Percentiles rank a stretch among this genome's conserved stretches.
Evolutionary conservation across 139 green algal genomes (phyloP).

Genomic region (Chlamydomonas eustigma): DNA sequence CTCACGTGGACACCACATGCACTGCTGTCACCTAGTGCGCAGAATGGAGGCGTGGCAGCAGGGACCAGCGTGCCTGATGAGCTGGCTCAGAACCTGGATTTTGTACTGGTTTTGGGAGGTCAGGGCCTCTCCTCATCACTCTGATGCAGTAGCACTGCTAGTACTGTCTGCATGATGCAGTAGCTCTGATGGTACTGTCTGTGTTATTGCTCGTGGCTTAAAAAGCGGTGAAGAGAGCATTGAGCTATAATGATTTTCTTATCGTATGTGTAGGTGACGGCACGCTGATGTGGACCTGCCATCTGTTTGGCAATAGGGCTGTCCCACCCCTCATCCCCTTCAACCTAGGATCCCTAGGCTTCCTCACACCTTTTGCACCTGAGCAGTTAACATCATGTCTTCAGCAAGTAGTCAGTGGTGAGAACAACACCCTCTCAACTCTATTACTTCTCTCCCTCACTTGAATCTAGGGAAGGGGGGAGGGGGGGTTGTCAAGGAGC

Average conservation of each 20-base stretch:
- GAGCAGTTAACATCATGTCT: neutral
- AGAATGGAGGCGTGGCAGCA: too few species aligned
- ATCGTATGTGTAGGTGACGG: slow-evolving; percentile 88
- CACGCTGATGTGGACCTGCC: slow-evolving; percentile 86
- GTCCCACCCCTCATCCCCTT: slow-evolving; percentile 83
- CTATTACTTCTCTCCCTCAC: too few species aligned
- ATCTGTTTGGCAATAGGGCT: slow-evolving; percentile 67
- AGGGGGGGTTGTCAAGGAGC: too few species aligned
- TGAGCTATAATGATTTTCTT: too few species aligned
- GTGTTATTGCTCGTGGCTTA: too few species aligned
- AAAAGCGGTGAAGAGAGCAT: too few species aligned
- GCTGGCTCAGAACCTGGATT: neutral
- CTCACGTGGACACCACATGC: neutral
- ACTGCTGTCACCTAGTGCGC: too few species aligned
- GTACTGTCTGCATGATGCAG: too few species aligned
- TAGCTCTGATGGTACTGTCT: too few species aligned
- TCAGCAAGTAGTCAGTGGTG: neutral
- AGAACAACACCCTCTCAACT: neutral
- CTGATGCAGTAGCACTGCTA: too few species aligned
- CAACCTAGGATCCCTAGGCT: slow-evolving; percentile 86
- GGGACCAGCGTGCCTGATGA: neutral
- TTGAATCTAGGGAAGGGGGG: too few species aligned
- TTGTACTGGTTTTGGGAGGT: neutral
- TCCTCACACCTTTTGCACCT: slow-evolving; percentile 75
- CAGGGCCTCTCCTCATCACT: too few species aligned